phyloP scores from a whole-genome alignment of 345 rosid genomes.

The Linum usitatissimum region DNA sequence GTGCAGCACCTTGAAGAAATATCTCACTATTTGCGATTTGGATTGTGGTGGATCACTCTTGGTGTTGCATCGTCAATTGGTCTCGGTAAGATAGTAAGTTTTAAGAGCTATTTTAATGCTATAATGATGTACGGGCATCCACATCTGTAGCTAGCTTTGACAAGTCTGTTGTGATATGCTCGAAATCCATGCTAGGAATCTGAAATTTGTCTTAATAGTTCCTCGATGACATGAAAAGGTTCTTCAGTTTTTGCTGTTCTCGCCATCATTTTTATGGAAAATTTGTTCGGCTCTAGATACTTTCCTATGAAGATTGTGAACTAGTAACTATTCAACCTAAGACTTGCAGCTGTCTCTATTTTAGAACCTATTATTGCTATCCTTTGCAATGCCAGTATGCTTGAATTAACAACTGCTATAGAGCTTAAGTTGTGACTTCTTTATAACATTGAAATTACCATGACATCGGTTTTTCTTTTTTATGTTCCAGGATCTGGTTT shows the following conservation, averaged over 20 bases:
- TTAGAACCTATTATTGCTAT: neutral
- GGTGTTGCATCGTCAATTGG: conserved; percentile 99
- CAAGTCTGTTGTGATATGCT: neutral
- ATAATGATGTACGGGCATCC: neutral
- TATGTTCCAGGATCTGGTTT: conserved; percentile 75
- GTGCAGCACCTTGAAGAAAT: conserved; percentile 80
- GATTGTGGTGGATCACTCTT: conserved; percentile 91
- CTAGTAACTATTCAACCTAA: neutral
- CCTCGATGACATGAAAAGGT: no score
- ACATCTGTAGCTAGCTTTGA: neutral
- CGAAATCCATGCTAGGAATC: no score
- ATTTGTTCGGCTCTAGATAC: neutral
- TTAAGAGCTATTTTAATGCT: neutral
- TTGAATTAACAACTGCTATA: neutral
- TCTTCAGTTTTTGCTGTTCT: neutral
- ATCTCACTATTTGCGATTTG: conserved; percentile 46
- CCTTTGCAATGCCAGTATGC: neutral
- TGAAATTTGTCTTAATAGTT: no score
- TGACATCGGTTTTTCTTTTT: neutral
- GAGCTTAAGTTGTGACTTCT: neutral
- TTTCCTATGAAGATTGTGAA: neutral
- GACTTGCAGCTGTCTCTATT: neutral
- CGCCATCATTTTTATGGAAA: neutral
- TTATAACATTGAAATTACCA: neutral
- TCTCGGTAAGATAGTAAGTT: conserved; percentile 54